These are phyloP conservation scores for Penicillium frequentans DNA, from an alignment of 2,329 filamentous ascomycete species.

Conservation along the genomic window DNA sequence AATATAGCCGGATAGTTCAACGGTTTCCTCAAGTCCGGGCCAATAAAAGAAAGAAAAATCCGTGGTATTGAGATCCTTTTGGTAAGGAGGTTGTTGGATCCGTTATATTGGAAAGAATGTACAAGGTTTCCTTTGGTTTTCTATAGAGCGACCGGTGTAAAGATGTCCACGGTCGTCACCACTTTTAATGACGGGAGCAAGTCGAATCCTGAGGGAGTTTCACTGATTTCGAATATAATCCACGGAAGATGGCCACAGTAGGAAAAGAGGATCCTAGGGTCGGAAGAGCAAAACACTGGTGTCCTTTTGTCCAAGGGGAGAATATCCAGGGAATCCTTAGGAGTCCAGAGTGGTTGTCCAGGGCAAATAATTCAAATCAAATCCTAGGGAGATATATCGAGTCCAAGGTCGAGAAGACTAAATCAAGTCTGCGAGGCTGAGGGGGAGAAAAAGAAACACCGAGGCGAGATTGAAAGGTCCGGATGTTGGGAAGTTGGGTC, in stretches of 20 bases:
- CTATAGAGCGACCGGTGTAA: conserved; percentile 13
- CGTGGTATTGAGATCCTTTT: conserved; percentile 13
- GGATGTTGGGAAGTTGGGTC: not conserved
- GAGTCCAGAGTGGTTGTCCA: conserved; percentile 18
- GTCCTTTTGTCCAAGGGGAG: conserved; percentile 10
- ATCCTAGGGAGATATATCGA: not conserved
- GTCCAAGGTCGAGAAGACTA: conserved; percentile 2
- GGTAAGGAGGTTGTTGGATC: conserved; percentile 7
- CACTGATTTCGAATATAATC: not conserved
- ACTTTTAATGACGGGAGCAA: not conserved
- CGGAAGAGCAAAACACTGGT: conserved; percentile 12
- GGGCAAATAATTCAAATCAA: conserved; percentile 17
- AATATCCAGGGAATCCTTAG: conserved; percentile 5
- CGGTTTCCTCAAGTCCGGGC: conserved; percentile 27
- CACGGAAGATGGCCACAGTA: conserved; percentile 6
- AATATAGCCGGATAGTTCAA: conserved; percentile 21
- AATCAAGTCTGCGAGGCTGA: conserved; percentile 17
- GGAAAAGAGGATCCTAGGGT: conserved; percentile 4
- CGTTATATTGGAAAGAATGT: conserved; percentile 23
- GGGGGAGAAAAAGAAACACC: not conserved
- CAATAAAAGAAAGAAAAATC: conserved; percentile 22
- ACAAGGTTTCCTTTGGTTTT: conserved; percentile 14
- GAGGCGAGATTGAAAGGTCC: conserved; percentile 6
- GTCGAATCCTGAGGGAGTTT: conserved; percentile 3
- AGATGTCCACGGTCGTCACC: conserved; percentile 10